Conservation (phyloP, 2,329 filamentous ascomycete genomes). For the Chalara sp. region DNA sequence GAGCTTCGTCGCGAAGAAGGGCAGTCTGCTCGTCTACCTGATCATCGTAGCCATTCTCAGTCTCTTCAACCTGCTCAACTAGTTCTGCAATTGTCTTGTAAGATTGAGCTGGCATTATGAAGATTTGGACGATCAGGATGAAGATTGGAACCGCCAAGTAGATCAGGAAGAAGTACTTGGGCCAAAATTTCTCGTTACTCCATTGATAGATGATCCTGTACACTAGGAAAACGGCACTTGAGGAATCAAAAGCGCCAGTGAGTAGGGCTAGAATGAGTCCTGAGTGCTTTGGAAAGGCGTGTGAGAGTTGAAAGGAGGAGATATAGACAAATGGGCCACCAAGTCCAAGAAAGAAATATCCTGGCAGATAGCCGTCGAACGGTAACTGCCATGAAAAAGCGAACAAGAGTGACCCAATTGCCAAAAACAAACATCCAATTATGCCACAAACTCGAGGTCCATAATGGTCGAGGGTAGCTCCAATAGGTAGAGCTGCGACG, state of each 20-base stretch:
- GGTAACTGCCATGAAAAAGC: conserved; percentile 57
- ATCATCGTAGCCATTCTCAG: conserved; percentile 31
- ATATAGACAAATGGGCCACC: conserved; percentile 80
- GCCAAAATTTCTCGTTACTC: conserved; percentile 49
- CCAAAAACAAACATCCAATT: conserved; percentile 61
- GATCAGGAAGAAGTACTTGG: conserved; percentile 61
- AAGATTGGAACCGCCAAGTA: conserved; percentile 66
- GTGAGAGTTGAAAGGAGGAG: conserved; percentile 76
- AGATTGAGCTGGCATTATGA: conserved; percentile 65
- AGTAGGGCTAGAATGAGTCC: conserved; percentile 74
- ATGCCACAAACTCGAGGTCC: conserved; percentile 73
- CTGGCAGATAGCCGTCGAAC: conserved; percentile 69
- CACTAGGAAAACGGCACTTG: conserved; percentile 68
- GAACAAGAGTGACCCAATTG: conserved; percentile 65
- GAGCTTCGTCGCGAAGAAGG: conserved; percentile 38
- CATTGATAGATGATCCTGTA: conserved; percentile 66
- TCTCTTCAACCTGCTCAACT: conserved; percentile 60
- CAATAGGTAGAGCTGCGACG: conserved; percentile 77
- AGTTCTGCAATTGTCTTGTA: conserved; percentile 86
- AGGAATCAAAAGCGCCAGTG: conserved; percentile 78
- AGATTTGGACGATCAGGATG: conserved; percentile 60
- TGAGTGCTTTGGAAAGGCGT: conserved; percentile 71
- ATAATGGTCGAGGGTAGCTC: conserved; percentile 75
- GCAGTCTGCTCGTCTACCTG: conserved; percentile 44
- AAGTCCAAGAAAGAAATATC: conserved; percentile 70